Evolutionary conservation across 2,329 filamentous ascomycete species (phyloP).

Genomic region (Blastomyces silverae): DNA sequence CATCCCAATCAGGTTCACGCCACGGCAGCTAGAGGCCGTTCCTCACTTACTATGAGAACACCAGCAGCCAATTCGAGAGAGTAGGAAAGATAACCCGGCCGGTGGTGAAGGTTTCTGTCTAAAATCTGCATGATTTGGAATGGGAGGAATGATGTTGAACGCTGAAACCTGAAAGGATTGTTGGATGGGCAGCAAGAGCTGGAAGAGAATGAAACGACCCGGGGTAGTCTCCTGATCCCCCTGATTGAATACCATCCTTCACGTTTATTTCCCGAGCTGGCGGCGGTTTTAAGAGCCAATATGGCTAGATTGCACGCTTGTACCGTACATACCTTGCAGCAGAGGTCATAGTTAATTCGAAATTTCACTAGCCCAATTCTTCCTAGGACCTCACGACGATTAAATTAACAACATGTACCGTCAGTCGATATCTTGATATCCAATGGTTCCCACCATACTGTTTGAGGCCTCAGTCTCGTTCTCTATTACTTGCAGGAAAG

Average conservation of each 20-base stretch:
- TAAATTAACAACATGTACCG: neutral
- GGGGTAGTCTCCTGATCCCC: neutral
- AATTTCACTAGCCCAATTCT: neutral
- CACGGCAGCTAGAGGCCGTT: no score
- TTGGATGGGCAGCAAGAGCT: neutral
- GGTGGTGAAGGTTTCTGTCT: neutral
- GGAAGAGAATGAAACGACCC: neutral
- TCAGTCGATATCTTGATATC: neutral
- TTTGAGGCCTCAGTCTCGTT: no score
- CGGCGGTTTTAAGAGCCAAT: neutral
- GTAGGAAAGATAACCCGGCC: neutral
- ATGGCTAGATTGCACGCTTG: neutral
- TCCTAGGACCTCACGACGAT: neutral
- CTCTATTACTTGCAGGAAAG: no score
- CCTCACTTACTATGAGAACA: neutral
- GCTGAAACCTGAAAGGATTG: no score
- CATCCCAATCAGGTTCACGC: neutral
- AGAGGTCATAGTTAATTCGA: neutral
- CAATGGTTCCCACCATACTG: no score
- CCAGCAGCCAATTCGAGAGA: neutral
- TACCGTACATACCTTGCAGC: neutral
- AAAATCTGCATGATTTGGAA: neutral
- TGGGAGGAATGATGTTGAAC: neutral
- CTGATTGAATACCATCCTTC: neutral
- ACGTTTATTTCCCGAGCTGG: neutral